Conservation (phyloP, 2,329 filamentous ascomycete species). For the Fusarium euwallaceae region DNA sequence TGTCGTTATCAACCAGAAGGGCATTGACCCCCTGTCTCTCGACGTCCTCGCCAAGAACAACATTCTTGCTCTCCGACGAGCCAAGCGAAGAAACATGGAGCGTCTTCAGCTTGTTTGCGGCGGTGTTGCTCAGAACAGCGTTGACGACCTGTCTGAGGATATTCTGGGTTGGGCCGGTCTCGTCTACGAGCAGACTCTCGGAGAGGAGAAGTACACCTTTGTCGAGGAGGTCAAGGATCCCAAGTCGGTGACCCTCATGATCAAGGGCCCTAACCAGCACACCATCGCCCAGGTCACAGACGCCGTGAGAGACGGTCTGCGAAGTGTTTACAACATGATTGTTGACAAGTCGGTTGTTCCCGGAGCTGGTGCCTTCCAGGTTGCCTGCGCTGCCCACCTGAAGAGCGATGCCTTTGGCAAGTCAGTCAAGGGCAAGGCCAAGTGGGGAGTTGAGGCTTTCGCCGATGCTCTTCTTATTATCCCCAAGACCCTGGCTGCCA, state of each 20-base stretch:
- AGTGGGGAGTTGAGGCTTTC: slow-evolving; percentile 95
- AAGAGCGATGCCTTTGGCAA: slow-evolving; percentile 88
- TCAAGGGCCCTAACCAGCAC: slow-evolving; percentile 97
- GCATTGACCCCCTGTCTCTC: slow-evolving; percentile 94
- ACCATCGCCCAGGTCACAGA: slow-evolving; percentile 98
- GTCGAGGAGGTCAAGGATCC: slow-evolving; percentile 98
- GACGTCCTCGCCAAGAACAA: slow-evolving; percentile 98
- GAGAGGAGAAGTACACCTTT: slow-evolving; percentile 99
- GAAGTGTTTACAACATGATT: slow-evolving; percentile 99
- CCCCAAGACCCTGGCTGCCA: slow-evolving; percentile 96
- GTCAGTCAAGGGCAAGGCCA: slow-evolving; percentile 96
- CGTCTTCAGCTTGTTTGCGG: slow-evolving; percentile 94
- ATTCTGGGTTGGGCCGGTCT: slow-evolving; percentile 95
- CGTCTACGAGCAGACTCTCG: slow-evolving; percentile 96
- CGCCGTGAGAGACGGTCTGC: slow-evolving; percentile 92
- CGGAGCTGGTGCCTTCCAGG: slow-evolving; percentile 94
- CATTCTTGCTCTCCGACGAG: slow-evolving; percentile 92
- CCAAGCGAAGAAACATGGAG: slow-evolving; percentile 99
- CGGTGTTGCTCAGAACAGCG: slow-evolving; percentile 92
- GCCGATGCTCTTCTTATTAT: slow-evolving; percentile 95
- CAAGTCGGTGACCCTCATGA: slow-evolving; percentile 96
- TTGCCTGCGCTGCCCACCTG: slow-evolving; percentile 89
- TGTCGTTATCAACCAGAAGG: slow-evolving; percentile 99
- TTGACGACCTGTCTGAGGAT: slow-evolving; percentile 90
- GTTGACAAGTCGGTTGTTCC: slow-evolving; percentile 97